These are phyloP conservation scores for Dissoconium aciculare DNA, from an alignment of 2,329 filamentous ascomycete genomes.

Conservation along the genomic window DNA sequence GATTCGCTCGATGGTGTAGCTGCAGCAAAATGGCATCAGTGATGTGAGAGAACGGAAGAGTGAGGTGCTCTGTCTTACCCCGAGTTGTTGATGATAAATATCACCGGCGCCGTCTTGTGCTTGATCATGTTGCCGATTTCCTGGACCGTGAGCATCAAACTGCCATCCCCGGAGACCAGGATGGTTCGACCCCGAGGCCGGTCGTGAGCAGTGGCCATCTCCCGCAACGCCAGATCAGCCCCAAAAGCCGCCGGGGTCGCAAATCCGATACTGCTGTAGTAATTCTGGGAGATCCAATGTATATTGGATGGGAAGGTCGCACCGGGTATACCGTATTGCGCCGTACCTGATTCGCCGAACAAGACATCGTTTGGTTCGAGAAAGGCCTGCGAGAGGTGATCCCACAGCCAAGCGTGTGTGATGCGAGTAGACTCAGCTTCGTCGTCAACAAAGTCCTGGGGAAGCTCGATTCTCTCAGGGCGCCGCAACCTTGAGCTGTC, in stretches of 20 bases:
- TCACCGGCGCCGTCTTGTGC: too few species aligned
- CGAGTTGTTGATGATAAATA: too few species aligned
- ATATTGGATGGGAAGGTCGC: conserved; percentile 36
- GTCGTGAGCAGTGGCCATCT: conserved; percentile 28
- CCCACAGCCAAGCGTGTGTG: conserved; percentile 15
- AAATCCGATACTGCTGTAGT: conserved; percentile 22
- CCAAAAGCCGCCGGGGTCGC: conserved; percentile 16
- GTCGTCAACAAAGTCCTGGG: conserved; percentile 12
- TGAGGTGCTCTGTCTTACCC: too few species aligned
- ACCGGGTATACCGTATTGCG: conserved; percentile 36
- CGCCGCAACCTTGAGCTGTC: too few species aligned
- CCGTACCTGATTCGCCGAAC: conserved; percentile 18
- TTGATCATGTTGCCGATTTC: conserved; percentile 73
- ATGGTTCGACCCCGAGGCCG: too few species aligned
- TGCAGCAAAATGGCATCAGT: too few species aligned
- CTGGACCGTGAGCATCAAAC: conserved; percentile 45
- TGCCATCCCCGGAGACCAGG: conserved; percentile 46
- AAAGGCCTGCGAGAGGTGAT: conserved; percentile 8
- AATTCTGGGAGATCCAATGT: conserved; percentile 40
- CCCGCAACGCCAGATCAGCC: conserved; percentile 13
- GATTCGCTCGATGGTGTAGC: conserved; percentile 44
- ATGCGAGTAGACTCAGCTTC: conserved; percentile 18
- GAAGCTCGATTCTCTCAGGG: too few species aligned
- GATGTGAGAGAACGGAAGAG: too few species aligned
- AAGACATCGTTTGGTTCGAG: conserved; percentile 15